A percentile compares a stretch with the other conserved stretches of the same genome.
Evolutionary conservation across 2,329 filamentous ascomycete genomes (phyloP).

Genomic region (Claviceps fusiformis): DNA sequence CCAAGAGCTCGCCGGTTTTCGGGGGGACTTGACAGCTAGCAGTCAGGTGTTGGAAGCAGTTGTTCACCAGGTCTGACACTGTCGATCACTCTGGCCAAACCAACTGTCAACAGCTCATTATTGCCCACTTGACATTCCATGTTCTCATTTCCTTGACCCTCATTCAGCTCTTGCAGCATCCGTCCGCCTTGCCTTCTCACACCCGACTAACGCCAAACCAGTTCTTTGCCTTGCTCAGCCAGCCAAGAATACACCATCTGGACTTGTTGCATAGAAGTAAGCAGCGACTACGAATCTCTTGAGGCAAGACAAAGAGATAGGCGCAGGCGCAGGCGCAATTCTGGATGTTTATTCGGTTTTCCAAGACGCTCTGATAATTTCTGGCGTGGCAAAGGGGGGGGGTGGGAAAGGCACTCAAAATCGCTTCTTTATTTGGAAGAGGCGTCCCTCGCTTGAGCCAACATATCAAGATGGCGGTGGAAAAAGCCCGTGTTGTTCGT

Average conservation of each 20-base stretch:
- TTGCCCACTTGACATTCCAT: not conserved
- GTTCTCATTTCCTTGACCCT: not conserved
- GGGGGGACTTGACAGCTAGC: not conserved
- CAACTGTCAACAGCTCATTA: too few relatives aligned
- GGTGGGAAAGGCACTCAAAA: not conserved
- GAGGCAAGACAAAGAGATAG: not conserved
- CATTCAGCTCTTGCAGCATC: not conserved
- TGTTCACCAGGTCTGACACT: not conserved
- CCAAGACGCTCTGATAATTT: not conserved
- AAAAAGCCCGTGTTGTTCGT: constrained; percentile 13
- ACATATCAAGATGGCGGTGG: constrained; percentile 7
- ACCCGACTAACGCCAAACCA: not conserved
- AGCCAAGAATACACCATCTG: not conserved
- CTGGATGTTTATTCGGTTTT: not conserved
- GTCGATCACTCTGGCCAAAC: not conserved
- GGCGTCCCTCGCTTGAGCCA: not conserved
- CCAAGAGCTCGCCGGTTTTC: not conserved
- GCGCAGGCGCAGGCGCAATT: not conserved
- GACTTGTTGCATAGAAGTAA: not conserved
- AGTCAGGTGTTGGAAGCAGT: not conserved
- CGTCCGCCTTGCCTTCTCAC: not conserved
- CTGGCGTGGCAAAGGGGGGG: not conserved
- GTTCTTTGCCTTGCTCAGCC: not conserved
- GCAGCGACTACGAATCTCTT: not conserved
- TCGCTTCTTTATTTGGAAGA: not conserved